These are phyloP conservation scores for Coemansia sp. DNA, from an alignment of 192 early-diverging fungal species.

Conservation along the genomic window DNA sequence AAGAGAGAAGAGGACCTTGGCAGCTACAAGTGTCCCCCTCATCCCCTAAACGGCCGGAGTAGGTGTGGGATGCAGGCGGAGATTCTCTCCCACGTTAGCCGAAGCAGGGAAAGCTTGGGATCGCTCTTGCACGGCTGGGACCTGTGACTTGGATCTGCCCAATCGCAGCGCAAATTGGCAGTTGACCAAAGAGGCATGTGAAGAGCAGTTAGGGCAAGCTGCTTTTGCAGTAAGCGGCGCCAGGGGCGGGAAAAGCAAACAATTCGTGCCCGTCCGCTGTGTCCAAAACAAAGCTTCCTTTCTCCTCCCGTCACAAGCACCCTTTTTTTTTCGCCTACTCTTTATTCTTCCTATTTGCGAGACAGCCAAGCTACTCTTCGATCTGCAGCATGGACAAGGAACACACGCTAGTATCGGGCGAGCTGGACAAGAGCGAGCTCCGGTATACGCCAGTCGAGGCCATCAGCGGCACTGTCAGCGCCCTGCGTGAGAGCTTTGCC, in stretches of 20 bases:
- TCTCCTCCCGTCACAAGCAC: neutral
- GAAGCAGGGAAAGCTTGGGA: too few relatives aligned
- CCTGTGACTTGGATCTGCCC: too few relatives aligned
- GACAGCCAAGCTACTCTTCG: neutral
- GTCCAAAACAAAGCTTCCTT: neutral
- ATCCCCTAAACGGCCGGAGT: neutral
- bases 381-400: slow-evolving; percentile 23
- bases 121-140: too few relatives aligned
- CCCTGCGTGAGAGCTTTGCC: slow-evolving; percentile 46
- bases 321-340: neutral
- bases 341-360: neutral
- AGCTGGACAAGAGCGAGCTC: slow-evolving; percentile 23
- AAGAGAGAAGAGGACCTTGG: neutral
- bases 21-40: neutral
- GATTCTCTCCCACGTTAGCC: neutral
- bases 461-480: slow-evolving; percentile 43
- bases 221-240: neutral
- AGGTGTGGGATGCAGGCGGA: neutral
- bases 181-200: neutral
- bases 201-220: neutral
- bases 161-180: neutral
- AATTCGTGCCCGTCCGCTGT: neutral
- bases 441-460: slow-evolving; percentile 48
- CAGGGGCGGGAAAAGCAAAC: neutral
- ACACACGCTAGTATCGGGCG: slow-evolving; percentile 27